Conservation (phyloP, 140 eudicot species). For the Senecio squalidus region DNA sequence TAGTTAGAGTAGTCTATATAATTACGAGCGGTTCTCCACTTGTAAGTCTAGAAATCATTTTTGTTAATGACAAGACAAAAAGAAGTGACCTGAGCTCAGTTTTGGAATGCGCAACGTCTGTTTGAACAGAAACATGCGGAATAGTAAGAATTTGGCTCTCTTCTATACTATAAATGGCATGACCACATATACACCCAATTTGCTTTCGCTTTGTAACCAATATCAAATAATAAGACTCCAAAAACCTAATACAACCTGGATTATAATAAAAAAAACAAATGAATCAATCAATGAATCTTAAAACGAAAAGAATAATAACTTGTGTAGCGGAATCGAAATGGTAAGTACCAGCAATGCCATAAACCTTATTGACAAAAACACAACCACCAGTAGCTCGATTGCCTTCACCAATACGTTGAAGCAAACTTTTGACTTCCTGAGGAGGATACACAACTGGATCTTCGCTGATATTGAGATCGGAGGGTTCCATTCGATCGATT, state of each 20-base stretch:
- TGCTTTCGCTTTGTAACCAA: slow-evolving; percentile 83
- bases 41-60: not conserved
- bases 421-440: slow-evolving; percentile 76
- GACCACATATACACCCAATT: slow-evolving; percentile 91
- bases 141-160: slow-evolving; percentile 83
- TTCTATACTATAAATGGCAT: slow-evolving; percentile 78
- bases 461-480: slow-evolving; percentile 81
- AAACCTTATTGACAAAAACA: slow-evolving; percentile 70
- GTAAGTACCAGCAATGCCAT: slow-evolving; percentile 85
- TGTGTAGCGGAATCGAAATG: not conserved
- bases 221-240: slow-evolving; percentile 83
- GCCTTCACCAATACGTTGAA: slow-evolving; percentile 88
- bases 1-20: not conserved
- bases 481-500: slow-evolving; percentile 84
- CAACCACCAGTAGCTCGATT: slow-evolving; percentile 94
- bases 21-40: not conserved
- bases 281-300: not conserved
- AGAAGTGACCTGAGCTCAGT: slow-evolving; percentile 69
- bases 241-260: slow-evolving; percentile 76
- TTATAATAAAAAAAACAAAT: not conserved
- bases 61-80: not conserved
- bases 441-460: slow-evolving; percentile 93
- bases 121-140: slow-evolving; percentile 83
- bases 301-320: not conserved
- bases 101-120: slow-evolving; percentile 86